Percentiles rank a stretch among this genome's conserved stretches.
These are phyloP conservation scores for Erodium trifolium DNA, from an alignment of 441 rosid genomes.

Conservation along the genomic window DNA sequence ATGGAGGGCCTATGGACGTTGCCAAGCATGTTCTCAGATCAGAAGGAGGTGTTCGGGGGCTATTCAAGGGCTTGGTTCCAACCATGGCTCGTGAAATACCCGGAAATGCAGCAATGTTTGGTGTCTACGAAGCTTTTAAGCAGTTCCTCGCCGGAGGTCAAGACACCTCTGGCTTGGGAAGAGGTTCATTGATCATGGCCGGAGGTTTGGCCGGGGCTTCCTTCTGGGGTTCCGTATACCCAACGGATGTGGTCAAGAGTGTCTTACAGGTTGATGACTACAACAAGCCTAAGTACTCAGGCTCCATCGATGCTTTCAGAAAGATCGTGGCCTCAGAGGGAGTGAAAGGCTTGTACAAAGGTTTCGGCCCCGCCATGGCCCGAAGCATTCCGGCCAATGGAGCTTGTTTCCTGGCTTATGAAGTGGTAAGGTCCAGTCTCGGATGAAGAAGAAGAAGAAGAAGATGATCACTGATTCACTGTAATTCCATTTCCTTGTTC, in stretches of 20 bases:
- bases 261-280: conserved; percentile 80
- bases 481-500: background rate
- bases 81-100: conserved; percentile 88
- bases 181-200: conserved; percentile 66
- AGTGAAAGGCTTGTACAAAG: conserved; percentile 76
- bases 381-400: conserved; percentile 94
- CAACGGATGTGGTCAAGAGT: conserved; percentile 88
- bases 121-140: conserved; percentile 65
- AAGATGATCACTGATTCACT: conserved; percentile 5
- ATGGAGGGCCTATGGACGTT: conserved; percentile 95
- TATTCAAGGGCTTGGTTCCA: conserved; percentile 84
- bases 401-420: conserved; percentile 88
- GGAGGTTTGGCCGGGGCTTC: conserved; percentile 89
- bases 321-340: conserved; percentile 75
- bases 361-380: conserved; percentile 90
- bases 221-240: conserved; percentile 74
- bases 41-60: conserved; percentile 72
- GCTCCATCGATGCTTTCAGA: conserved; percentile 64
- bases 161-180: conserved; percentile 79
- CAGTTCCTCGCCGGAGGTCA: conserved; percentile 68
- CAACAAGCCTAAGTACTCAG: conserved; percentile 65
- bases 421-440: conserved; percentile 75
- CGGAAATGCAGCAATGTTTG: conserved; percentile 85
- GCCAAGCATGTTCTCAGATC: conserved; percentile 72
- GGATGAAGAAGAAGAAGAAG: conserved; percentile 24